These are phyloP conservation scores for Fraxinus platypoda DNA, from an alignment of 305 asterid species.

Conservation along the genomic window DNA sequence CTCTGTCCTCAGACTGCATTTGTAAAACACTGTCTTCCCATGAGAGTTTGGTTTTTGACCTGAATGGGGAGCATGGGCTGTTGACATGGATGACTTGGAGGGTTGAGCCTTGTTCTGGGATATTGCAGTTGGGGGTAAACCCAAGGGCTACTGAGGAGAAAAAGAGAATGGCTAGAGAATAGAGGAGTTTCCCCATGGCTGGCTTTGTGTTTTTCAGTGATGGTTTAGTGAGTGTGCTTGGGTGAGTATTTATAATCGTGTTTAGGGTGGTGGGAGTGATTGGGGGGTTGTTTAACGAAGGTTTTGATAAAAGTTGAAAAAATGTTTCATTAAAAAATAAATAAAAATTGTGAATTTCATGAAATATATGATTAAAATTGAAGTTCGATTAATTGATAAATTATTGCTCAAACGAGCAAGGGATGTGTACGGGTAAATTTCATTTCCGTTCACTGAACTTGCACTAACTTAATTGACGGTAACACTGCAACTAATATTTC, in stretches of 20 bases:
- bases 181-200: conserved; percentile 27
- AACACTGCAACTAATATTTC: not conserved
- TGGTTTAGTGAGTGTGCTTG: not conserved
- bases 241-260: conserved; percentile 21
- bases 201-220: not conserved
- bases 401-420: not conserved
- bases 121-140: conserved; percentile 18
- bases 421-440: not conserved
- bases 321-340: no score
- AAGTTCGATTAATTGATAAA: not conserved
- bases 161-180: conserved; percentile 20
- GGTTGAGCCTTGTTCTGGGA: conserved; percentile 29
- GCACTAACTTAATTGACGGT: not conserved
- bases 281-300: not conserved
- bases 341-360: not conserved
- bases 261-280: not conserved
- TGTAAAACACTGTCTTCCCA: conserved; percentile 47
- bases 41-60: conserved; percentile 39
- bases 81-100: conserved; percentile 41
- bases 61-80: conserved; percentile 49
- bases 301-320: not conserved
- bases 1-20: conserved; percentile 50
- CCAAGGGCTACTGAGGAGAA: conserved; percentile 19
- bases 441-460: no score
- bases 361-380: no score